Evolutionary conservation across 1,284 basidiomycete genomes (phyloP).

Genomic region (Apiotrichum veenhuisii): DNA sequence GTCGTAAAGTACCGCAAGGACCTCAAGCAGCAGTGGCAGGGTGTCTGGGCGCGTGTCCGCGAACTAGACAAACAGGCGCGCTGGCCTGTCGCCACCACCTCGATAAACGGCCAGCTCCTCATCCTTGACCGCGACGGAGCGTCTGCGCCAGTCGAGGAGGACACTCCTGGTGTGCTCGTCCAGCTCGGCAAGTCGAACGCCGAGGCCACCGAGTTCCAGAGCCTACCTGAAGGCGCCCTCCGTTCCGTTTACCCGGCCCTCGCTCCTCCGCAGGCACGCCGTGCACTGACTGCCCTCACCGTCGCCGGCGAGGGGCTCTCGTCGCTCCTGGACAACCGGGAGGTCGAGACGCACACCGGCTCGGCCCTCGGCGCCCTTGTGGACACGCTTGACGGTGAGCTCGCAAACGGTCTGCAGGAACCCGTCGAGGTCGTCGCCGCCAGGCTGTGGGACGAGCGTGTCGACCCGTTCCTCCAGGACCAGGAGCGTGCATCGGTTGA

Average conservation of each 20-base stretch:
- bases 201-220: constrained; percentile 22
- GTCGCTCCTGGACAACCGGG: constrained; percentile 21
- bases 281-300: constrained; percentile 28
- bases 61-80: constrained; percentile 79
- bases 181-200: constrained; percentile 21
- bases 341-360: constrained; percentile 21
- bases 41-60: constrained; percentile 79
- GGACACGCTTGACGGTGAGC: constrained; percentile 17
- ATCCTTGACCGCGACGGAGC: constrained; percentile 74
- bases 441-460: constrained; percentile 27
- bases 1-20: constrained; percentile 75
- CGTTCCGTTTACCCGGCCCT: constrained; percentile 26
- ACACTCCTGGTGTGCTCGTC: constrained; percentile 60
- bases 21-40: constrained; percentile 86
- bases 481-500: constrained; percentile 22
- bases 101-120: constrained; percentile 50
- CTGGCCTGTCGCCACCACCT: constrained; percentile 60
- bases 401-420: constrained; percentile 17
- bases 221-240: constrained; percentile 28
- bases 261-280: constrained; percentile 26
- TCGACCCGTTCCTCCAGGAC: constrained; percentile 29
- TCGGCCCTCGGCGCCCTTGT: constrained; percentile 32
- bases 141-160: constrained; percentile 61
- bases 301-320: constrained; percentile 26
- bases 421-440: constrained; percentile 26